phyloP scores from a whole-genome alignment of 2,329 filamentous ascomycete genomes.

The Fusarium aywerte region DNA sequence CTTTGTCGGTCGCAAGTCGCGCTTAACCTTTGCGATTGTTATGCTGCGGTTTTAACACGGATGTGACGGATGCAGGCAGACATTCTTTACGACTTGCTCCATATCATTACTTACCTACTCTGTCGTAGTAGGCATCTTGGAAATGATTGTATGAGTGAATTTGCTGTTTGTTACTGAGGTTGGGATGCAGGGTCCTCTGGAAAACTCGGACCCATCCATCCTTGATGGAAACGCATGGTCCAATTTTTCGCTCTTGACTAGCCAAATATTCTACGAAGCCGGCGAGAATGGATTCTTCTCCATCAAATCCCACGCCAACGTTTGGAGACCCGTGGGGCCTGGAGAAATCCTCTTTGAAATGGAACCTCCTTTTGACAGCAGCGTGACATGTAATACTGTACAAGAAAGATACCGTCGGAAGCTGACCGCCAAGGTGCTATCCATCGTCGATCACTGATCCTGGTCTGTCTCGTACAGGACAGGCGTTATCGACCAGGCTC shows the following conservation, averaged over 20 bases:
- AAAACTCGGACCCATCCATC: slow-evolving; percentile 33
- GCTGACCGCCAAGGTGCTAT: slow-evolving; percentile 40
- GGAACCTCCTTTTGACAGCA: slow-evolving; percentile 4
- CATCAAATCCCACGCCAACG: slow-evolving; percentile 30
- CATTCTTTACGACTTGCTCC: slow-evolving; percentile 11
- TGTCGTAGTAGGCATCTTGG: slow-evolving; percentile 3
- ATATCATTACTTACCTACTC: slow-evolving; percentile 9
- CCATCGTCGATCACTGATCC: slow-evolving; percentile 36
- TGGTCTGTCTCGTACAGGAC: slow-evolving; percentile 18
- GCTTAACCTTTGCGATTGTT: slow-evolving; percentile 5
- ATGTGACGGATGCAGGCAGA: slow-evolving; percentile 4
- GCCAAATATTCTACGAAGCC: slow-evolving; percentile 13
- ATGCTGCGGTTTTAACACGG: slow-evolving; percentile 7
- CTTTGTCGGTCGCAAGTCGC: slow-evolving; percentile 16
- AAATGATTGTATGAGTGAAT: slow-evolving; percentile 48
- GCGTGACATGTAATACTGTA: background rate
- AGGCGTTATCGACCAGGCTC: slow-evolving; percentile 3
- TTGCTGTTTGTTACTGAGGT: slow-evolving; percentile 35
- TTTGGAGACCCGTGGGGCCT: slow-evolving; percentile 31
- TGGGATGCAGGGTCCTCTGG: slow-evolving; percentile 43
- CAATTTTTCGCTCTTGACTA: slow-evolving; percentile 25
- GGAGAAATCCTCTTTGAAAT: slow-evolving; percentile 23
- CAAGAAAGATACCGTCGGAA: slow-evolving; percentile 21
- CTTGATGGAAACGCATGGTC: slow-evolving; percentile 26
- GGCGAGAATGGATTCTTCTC: slow-evolving; percentile 29